Evolutionary conservation across 169 alveolate genomes (phyloP).

Genomic region (Cardiosporidium cionae): DNA sequence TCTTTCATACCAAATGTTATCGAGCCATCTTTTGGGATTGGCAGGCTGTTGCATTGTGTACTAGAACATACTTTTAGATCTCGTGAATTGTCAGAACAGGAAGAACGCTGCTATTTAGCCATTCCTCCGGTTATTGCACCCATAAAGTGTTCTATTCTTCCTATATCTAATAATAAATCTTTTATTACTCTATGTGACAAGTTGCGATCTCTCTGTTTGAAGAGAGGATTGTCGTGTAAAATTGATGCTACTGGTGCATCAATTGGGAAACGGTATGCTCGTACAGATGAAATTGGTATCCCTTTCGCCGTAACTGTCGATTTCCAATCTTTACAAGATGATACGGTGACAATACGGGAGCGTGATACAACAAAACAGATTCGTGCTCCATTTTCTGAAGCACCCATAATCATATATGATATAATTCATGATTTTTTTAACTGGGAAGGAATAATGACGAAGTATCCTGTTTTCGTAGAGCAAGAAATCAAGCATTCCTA

Average conservation of each 20-base stretch:
- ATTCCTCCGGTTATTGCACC: constrained; percentile 93
- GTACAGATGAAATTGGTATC: constrained; percentile 97
- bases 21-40: constrained; percentile 98
- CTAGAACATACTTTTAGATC: constrained; percentile 86
- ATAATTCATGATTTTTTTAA: background rate
- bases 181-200: background rate
- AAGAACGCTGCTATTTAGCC: constrained; percentile 60
- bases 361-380: constrained; percentile 87
- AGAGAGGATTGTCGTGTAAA: background rate
- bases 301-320: constrained; percentile 96
- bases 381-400: constrained; percentile 54
- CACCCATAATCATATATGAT: background rate
- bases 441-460: constrained; percentile 2
- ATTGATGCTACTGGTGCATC: constrained; percentile 23
- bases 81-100: constrained; percentile 16
- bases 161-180: constrained; percentile 62
- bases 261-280: constrained; percentile 70
- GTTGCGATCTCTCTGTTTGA: background rate
- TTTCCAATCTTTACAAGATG: constrained; percentile 80
- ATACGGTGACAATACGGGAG: constrained; percentile 91
- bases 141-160: constrained; percentile 82
- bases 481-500: too few relatives aligned
- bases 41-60: constrained; percentile 84
- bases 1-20: constrained; percentile 86
- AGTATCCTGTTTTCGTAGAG: constrained; percentile 8